Evolutionary conservation across 306 rosid species (phyloP).

Genomic region (Acmispon strigosus): DNA sequence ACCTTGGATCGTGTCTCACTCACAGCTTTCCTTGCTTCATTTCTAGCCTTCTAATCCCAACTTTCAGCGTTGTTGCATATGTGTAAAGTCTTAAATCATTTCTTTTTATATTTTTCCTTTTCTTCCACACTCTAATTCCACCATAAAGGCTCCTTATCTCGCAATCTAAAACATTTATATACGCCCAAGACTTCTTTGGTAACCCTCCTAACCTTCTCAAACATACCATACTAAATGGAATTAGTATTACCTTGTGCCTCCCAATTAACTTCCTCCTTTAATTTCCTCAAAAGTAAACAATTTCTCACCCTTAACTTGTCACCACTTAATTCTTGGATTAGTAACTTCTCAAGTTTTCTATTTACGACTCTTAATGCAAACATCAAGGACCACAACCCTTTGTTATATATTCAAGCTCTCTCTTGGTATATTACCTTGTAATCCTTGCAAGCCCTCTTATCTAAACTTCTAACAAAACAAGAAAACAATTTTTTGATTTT

Average conservation of each 20-base stretch:
- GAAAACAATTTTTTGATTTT: too few relatives aligned
- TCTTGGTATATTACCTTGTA: neutral
- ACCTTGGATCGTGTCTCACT: neutral
- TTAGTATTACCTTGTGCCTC: neutral
- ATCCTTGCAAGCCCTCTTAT: neutral
- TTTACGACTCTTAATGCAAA: neutral
- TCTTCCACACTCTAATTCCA: too few relatives aligned
- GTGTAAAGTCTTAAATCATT: too few relatives aligned
- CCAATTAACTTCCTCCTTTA: neutral
- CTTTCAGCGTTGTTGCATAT: neutral
- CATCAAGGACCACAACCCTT: neutral
- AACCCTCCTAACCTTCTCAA: neutral
- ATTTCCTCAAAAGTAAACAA: too few relatives aligned
- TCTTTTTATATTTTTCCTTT: too few relatives aligned
- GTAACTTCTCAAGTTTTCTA: neutral
- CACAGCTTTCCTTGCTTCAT: too few relatives aligned
- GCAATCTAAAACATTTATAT: too few relatives aligned
- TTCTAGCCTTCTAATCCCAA: too few relatives aligned
- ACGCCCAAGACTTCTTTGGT: neutral
- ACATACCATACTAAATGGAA: neutral
- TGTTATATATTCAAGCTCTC: neutral
- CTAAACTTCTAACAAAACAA: neutral
- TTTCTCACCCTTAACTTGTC: neutral
- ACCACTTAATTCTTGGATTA: neutral
- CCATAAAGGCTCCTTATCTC: too few relatives aligned